Conservation (phyloP, 2,329 filamentous ascomycete species). For the Penicillium sp. region DNA sequence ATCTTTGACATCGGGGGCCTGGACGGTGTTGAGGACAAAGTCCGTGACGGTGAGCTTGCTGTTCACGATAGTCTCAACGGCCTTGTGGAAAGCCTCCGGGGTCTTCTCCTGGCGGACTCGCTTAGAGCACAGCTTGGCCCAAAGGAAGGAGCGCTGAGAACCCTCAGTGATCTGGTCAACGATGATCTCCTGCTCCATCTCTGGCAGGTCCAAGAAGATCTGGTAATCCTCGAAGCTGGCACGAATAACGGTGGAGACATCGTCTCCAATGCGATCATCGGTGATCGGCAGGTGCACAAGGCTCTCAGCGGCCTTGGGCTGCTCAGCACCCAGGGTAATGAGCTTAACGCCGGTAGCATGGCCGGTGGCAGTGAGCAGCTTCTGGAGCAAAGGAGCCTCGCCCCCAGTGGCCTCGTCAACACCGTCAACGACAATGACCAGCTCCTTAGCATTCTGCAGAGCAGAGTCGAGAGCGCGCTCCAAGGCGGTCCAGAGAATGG, state of each 20-base stretch:
- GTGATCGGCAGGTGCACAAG: conserved; percentile 28
- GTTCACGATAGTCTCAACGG: conserved; percentile 28
- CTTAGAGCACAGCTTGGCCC: conserved; percentile 40
- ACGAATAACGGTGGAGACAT: conserved; percentile 36
- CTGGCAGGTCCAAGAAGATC: conserved; percentile 26
- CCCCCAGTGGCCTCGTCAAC: conserved; percentile 37
- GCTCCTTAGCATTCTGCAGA: conserved; percentile 32
- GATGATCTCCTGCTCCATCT: conserved; percentile 34
- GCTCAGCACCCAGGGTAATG: conserved; percentile 32
- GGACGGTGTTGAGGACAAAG: conserved; percentile 30
- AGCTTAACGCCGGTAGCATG: conserved; percentile 29
- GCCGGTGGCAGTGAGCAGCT: conserved; percentile 23
- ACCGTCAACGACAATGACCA: conserved; percentile 42
- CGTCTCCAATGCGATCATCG: conserved; percentile 37
- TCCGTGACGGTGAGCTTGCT: conserved; percentile 31
- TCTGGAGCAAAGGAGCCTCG: conserved; percentile 30
- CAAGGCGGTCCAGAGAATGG: conserved; percentile 38
- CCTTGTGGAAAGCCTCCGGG: conserved; percentile 27
- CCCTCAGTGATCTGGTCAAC: conserved; percentile 35
- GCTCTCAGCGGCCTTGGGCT: conserved; percentile 8
- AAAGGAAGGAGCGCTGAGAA: conserved; percentile 40
- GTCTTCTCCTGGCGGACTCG: conserved; percentile 28
- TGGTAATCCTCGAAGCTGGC: conserved; percentile 25
- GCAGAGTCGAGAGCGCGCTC: conserved; percentile 29
- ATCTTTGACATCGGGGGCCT: conserved; percentile 26